phyloP scores from a whole-genome alignment of 2,329 filamentous ascomycete genomes.

The Aspergillus persii region DNA sequence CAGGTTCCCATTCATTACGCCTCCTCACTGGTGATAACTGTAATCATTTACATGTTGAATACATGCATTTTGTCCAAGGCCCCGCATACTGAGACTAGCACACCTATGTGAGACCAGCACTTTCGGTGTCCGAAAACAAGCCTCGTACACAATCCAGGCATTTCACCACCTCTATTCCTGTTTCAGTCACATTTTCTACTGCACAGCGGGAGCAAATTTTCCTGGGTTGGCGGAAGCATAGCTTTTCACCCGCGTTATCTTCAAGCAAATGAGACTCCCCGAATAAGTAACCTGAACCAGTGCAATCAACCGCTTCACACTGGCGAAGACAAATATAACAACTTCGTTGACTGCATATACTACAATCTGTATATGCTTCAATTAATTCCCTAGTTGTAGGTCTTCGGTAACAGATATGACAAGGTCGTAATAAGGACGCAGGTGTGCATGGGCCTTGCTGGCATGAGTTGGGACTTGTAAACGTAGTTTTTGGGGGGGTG shows the following conservation, averaged over 20 bases:
- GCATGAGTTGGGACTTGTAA: conserved; percentile 22
- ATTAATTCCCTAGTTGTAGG: conserved; percentile 40
- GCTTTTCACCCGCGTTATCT: neutral
- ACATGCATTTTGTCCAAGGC: neutral
- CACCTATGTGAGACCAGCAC: neutral
- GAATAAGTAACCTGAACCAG: conserved; percentile 7
- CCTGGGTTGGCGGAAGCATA: conserved; percentile 18
- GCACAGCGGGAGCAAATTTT: conserved; percentile 42
- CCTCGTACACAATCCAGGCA: conserved; percentile 38
- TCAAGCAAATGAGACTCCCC: conserved; percentile 5
- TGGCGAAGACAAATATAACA: conserved; percentile 45
- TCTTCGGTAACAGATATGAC: conserved; percentile 43
- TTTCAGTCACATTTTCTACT: conserved; percentile 38
- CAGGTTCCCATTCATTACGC: neutral
- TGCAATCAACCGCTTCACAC: conserved; percentile 35
- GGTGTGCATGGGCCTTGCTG: conserved; percentile 20
- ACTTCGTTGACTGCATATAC: conserved; percentile 37
- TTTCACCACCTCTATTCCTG: conserved; percentile 35
- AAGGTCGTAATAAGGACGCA: conserved; percentile 34
- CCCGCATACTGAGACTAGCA: neutral
- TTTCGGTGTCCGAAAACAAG: neutral
- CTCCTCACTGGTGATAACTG: neutral
- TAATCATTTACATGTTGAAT: neutral
- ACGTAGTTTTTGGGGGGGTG: conserved; percentile 27
- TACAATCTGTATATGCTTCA: conserved; percentile 43